Conservation (phyloP, 306 rosid species). For the apple (Malus domestica) region DNA sequence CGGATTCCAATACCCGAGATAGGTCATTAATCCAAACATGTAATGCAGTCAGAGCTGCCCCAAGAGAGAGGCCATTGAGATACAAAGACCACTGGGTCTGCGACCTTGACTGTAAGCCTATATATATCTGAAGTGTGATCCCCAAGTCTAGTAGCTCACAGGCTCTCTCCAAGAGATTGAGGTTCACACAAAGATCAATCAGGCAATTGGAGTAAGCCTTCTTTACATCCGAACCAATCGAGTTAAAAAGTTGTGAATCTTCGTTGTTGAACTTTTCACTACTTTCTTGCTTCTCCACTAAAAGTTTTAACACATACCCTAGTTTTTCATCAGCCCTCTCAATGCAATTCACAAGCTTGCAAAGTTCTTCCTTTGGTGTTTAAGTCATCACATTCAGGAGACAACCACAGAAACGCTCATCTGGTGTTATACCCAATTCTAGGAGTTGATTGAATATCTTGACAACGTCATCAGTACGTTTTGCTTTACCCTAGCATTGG, state of each 20-base stretch:
- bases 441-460: slow-evolving; percentile 47
- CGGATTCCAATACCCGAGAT: slow-evolving; percentile 49
- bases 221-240: slow-evolving; percentile 31
- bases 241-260: slow-evolving; percentile 36
- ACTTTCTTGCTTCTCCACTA: slow-evolving; percentile 34
- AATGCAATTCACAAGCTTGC: slow-evolving; percentile 37
- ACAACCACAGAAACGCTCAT: slow-evolving; percentile 72
- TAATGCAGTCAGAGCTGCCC: slow-evolving; percentile 69
- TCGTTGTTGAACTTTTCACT: slow-evolving; percentile 43
- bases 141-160: slow-evolving; percentile 56
- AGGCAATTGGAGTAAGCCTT: slow-evolving; percentile 66
- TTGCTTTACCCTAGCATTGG: slow-evolving; percentile 84
- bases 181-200: slow-evolving; percentile 67
- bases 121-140: slow-evolving; percentile 46
- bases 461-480: slow-evolving; percentile 67
- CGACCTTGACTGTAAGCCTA: slow-evolving; percentile 52
- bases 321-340: slow-evolving; percentile 60
- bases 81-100: slow-evolving; percentile 66
- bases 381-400: slow-evolving; percentile 75
- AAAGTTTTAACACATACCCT: slow-evolving; percentile 48
- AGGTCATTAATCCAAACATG: slow-evolving; percentile 76
- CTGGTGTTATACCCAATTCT: slow-evolving; percentile 52
- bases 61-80: slow-evolving; percentile 72
- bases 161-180: slow-evolving; percentile 46
- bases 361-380: slow-evolving; percentile 53